A percentile compares a stretch with the other conserved stretches of the same genome.
These are phyloP conservation scores for Prunus mira DNA, from an alignment of 306 rosid genomes.

Conservation along the genomic window DNA sequence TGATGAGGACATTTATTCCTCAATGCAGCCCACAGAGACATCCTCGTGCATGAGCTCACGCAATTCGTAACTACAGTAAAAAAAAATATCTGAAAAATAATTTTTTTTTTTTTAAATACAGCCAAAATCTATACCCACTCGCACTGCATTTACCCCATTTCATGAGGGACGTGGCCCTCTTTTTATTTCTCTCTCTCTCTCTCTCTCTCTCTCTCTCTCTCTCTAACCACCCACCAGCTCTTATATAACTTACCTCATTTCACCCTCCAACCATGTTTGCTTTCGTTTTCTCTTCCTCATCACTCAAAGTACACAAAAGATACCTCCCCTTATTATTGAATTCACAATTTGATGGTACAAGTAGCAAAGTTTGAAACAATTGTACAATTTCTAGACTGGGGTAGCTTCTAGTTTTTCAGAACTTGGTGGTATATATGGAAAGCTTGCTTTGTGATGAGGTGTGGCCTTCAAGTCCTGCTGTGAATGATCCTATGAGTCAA, in stretches of 20 bases:
- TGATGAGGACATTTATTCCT: background rate
- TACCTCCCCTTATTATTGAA: background rate
- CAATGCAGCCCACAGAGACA: constrained; percentile 14
- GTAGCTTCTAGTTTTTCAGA: background rate
- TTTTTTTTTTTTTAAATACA: no score
- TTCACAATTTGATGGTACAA: no score
- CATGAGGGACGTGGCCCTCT: constrained; percentile 48
- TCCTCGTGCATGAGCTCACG: constrained; percentile 63
- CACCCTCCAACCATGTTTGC: background rate
- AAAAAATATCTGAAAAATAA: background rate
- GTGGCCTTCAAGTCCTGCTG: constrained; percentile 35
- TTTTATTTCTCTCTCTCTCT: constrained; percentile 32
- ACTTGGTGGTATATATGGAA: constrained; percentile 12
- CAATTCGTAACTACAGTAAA: constrained; percentile 24
- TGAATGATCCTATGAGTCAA: background rate
- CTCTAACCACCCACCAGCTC: background rate
- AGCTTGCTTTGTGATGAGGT: constrained; percentile 50
- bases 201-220: constrained; percentile 1
- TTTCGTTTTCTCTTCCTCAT: background rate
- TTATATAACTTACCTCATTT: background rate
- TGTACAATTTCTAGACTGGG: background rate
- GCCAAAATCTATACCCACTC: background rate
- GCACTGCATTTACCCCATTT: constrained; percentile 45
- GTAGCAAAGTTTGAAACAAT: background rate
- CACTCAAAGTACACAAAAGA: background rate